phyloP scores from a whole-genome alignment of 192 early-diverging fungal genomes.

The Umbelopsis isabellina region DNA sequence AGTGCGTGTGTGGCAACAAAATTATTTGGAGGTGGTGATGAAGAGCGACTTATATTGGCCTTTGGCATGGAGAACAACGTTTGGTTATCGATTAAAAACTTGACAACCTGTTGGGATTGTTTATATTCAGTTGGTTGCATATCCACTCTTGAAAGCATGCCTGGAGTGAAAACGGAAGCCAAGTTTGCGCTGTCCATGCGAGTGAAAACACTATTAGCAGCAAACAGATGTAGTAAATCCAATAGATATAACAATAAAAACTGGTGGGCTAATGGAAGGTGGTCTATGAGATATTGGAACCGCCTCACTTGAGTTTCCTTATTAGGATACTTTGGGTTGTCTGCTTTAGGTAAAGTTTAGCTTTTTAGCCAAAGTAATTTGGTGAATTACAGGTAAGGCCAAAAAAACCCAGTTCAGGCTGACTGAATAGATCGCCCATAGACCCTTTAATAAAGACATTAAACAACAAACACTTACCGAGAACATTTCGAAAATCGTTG shows the following conservation, averaged over 20 bases:
- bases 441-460: no score
- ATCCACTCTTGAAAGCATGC: slow-evolving; percentile 66
- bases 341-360: neutral
- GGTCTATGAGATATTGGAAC: slow-evolving; percentile 59
- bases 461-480: slow-evolving; percentile 40
- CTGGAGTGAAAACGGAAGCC: slow-evolving; percentile 77
- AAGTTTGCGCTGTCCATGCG: slow-evolving; percentile 74
- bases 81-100: slow-evolving; percentile 70
- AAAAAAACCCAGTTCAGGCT: neutral
- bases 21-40: slow-evolving; percentile 11
- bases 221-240: slow-evolving; percentile 61
- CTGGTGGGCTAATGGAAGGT: slow-evolving; percentile 57
- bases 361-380: neutral
- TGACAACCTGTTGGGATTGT: slow-evolving; percentile 67
- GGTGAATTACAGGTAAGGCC: neutral
- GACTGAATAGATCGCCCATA: neutral
- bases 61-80: slow-evolving; percentile 27
- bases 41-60: slow-evolving; percentile 1
- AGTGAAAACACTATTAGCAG: slow-evolving; percentile 54
- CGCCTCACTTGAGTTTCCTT: slow-evolving; percentile 32
- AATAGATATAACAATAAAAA: slow-evolving; percentile 71
- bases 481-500: slow-evolving; percentile 63
- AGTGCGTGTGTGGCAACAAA: neutral
- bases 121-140: slow-evolving; percentile 77
- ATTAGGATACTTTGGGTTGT: slow-evolving; percentile 21